Base-by-base conservation (phyloP, 1,284 basidiomycete genomes). In the Rhodotorula sp. region DNA sequence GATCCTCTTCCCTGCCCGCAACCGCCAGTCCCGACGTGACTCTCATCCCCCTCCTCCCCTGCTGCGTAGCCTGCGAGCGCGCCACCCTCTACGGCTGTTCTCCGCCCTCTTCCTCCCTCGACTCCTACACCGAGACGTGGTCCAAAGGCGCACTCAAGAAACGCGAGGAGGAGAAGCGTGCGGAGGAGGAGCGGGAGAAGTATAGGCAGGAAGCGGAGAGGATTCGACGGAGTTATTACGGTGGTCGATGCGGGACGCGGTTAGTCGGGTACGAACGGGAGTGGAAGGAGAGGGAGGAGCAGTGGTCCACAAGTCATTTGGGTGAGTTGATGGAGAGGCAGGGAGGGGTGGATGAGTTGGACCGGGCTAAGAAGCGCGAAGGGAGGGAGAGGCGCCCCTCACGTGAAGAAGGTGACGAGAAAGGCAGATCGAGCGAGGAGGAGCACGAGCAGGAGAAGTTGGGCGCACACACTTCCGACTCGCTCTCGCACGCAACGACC, bases 31-130 rank as follows among this genome's bases (percentile, higher is more conserved):
- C 29, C 15, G n/a, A 30, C 24, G 62, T 32, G 4, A 49, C 51
- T 10, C 34, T 62, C 27, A 39, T 71, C 27, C 69, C 65, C 6
- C 62, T 71, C 22, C 24, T 48, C 1, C 36, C 66, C 10, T 71
- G 69, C 30, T 71, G 69, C 58, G 5, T 34, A 2, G 29, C 29
- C 1, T 71, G 69, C 56, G 54, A 51, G 34, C 4, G 6, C 7
- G 69, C 69, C 3, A 59, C 69, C 4, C 44, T 62, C 13, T 67
- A 67, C 49, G 69, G 69, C 8, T 27, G 22, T 6, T n/a, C 4
- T 6, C 24, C 47, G 20, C 44, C 24, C 13, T 10, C 48, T 34
- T 34, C 32, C 11, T 24, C 9, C 24, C 8, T 19, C 36, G 27
- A 19, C 29, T 24, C 20, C n/a, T 61, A 61, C 34, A 36, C 24